Evolutionary conservation across 805 yeast genomes (phyloP), one percentile per base, ranked within the genome.

Genomic region (Wickerhamiella shivajii): DNA sequence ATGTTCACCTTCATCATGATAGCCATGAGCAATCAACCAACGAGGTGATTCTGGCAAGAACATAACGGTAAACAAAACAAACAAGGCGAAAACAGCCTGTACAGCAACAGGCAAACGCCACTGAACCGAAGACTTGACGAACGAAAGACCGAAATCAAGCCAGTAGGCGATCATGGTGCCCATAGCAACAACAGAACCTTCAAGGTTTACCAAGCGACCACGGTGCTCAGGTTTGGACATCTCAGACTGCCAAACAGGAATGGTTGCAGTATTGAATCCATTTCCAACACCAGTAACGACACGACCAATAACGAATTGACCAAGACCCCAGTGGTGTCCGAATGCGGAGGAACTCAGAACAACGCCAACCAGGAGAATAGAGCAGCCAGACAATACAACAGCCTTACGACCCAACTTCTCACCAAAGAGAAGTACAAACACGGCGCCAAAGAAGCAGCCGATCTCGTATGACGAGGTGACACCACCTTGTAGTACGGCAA

Each of bases 31-130:
- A 8, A 87, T 80, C 49, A 69, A 73, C 60, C 68, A 85, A 41
- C 96, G 64, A 0, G 95, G 95, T 29, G 87, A 72, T 55, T 85
- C 96, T 1, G 97, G 96, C 17, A 85, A 57, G 27, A 71, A 67
- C 27, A 69, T 47, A 25, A 61, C 50, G 19, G 63, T 57, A 13
- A 30, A 55, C 33, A 39, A 75, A 71, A 79, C 60, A 31, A 75
- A 52, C 27, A 77, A 55, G 33, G 80, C 36, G 47, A 76, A 74
- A 25, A 75, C 42, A 37, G 71, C 61, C 59, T 79, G 93, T 50
- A 77, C 59, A 2, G 81, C 77, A 40, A 79, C 68, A 11, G 92
- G 90, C 54, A 79, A 66, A 61, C 92, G 69, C 85, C 87, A 79
- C 13, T 72, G 60, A 16, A 63, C 60, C 4, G 50, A 43, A 17